A percentile compares a stretch with the other conserved stretches of the same genome.
phyloP scores from a whole-genome alignment of 2,329 filamentous ascomycete genomes.

The Diaporthe humulicola region DNA sequence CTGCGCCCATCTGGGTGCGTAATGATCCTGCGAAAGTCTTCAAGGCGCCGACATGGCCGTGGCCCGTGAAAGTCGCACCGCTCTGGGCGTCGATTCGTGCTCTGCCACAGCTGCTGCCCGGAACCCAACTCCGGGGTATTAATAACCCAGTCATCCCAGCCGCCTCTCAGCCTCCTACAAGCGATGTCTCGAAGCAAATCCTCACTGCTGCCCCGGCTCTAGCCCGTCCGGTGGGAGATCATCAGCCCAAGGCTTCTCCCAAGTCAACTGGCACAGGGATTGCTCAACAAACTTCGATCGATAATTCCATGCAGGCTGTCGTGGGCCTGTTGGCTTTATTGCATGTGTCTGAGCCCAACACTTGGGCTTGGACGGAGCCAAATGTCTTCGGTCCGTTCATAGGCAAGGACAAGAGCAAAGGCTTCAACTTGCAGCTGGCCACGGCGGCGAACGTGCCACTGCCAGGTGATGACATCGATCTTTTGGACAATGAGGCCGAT shows the following conservation, averaged over 20 bases:
- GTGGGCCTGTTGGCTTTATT: neutral
- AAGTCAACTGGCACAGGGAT: too few relatives aligned
- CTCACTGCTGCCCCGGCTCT: too few relatives aligned
- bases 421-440: neutral
- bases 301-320: neutral
- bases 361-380: neutral
- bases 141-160: neutral
- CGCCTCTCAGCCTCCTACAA: neutral
- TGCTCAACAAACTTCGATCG: too few relatives aligned
- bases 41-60: neutral
- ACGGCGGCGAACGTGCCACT: neutral
- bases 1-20: neutral
- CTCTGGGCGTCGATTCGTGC: neutral
- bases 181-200: neutral
- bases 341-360: neutral
- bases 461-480: neutral
- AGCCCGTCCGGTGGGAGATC: neutral
- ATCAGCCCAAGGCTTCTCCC: neutral
- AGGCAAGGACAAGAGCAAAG: neutral
- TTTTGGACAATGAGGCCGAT: too few relatives aligned
- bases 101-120: neutral
- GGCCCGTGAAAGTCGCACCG: neutral
- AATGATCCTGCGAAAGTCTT: neutral
- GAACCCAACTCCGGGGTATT: neutral
- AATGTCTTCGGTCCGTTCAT: neutral